Evolutionary conservation across 306 rosid genomes (phyloP).

Genomic region (Casuarina equisetifolia): DNA sequence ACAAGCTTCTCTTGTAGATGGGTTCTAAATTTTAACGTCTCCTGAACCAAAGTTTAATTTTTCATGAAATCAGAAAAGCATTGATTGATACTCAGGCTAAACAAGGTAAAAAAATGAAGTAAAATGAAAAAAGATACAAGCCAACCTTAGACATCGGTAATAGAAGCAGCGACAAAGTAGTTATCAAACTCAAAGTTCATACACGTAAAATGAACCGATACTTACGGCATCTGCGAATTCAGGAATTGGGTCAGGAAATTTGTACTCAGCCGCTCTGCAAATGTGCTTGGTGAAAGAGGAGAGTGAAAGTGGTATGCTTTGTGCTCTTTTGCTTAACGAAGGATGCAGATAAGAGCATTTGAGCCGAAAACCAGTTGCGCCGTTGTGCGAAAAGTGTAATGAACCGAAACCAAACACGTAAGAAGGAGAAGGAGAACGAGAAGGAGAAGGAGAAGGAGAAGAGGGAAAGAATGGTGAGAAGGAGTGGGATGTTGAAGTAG

Average conservation of each 20-base stretch:
- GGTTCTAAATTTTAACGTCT: conserved; percentile 60
- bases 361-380: conserved; percentile 16
- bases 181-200: neutral
- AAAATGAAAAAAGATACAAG: neutral
- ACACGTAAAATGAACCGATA: conserved; percentile 17
- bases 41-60: conserved; percentile 43
- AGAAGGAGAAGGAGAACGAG: conserved; percentile 18
- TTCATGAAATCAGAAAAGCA: neutral
- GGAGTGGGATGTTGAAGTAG: conserved; percentile 20
- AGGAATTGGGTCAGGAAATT: conserved; percentile 95
- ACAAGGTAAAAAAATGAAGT: neutral
- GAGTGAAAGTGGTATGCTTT: conserved; percentile 23
- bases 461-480: conserved; percentile 7
- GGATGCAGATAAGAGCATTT: conserved; percentile 33
- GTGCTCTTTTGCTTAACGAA: conserved; percentile 17
- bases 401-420: neutral
- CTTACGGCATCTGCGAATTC: conserved; percentile 75
- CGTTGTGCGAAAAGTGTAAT: conserved; percentile 17
- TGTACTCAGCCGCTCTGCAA: conserved; percentile 70
- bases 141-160: neutral
- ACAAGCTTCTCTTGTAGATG: conserved; percentile 66
- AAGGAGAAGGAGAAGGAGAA: conserved; percentile 16
- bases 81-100: neutral
- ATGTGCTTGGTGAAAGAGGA: conserved; percentile 30
- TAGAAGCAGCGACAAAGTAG: neutral